phyloP scores from a whole-genome alignment of 768 basidiomycete species.

The Cystofilobasidium ferigula region DNA sequence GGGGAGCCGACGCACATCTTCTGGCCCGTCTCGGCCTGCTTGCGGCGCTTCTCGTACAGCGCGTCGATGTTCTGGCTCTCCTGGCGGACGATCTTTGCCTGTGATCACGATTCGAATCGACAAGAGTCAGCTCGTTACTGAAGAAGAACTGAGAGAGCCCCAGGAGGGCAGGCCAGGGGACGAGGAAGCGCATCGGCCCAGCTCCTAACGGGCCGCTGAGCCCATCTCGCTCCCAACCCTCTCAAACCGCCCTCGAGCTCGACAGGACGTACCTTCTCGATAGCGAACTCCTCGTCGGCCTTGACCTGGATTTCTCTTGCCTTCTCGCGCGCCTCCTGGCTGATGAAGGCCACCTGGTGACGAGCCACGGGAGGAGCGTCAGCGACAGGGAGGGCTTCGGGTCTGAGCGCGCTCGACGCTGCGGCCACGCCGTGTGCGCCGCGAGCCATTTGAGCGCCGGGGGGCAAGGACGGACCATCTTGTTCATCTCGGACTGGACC shows the following conservation, averaged over 20 bases:
- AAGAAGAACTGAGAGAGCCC: too few species aligned
- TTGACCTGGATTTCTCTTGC: slow-evolving; percentile 93
- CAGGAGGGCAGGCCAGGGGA: too few species aligned
- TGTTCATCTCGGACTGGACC: slow-evolving; percentile 92
- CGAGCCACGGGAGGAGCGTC: not conserved
- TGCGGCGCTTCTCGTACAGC: slow-evolving; percentile 88
- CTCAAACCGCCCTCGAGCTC: not conserved
- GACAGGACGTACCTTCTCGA: slow-evolving; percentile 63
- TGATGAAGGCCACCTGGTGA: slow-evolving; percentile 84
- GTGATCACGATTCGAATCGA: too few species aligned
- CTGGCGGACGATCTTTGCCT: slow-evolving; percentile 96
- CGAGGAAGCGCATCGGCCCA: too few species aligned
- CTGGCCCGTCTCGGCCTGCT: slow-evolving; percentile 83
- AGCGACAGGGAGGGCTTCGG: not conserved
- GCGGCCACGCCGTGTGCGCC: too few species aligned
- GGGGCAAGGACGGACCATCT: slow-evolving; percentile 93
- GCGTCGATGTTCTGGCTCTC: slow-evolving; percentile 91
- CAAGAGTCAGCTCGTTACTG: too few species aligned
- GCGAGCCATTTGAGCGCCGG: too few species aligned
- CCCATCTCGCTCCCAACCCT: not conserved
- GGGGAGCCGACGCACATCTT: slow-evolving; percentile 63
- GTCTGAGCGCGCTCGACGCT: slow-evolving; percentile 8
- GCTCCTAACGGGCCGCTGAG: not conserved
- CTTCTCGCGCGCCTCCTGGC: slow-evolving; percentile 95
- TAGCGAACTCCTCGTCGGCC: slow-evolving; percentile 96